Percentiles rank a stretch among this genome's conserved stretches.
These are phyloP conservation scores for Rhodotorula kratochvilovae DNA, from an alignment of 768 basidiomycete species.

Conservation along the genomic window DNA sequence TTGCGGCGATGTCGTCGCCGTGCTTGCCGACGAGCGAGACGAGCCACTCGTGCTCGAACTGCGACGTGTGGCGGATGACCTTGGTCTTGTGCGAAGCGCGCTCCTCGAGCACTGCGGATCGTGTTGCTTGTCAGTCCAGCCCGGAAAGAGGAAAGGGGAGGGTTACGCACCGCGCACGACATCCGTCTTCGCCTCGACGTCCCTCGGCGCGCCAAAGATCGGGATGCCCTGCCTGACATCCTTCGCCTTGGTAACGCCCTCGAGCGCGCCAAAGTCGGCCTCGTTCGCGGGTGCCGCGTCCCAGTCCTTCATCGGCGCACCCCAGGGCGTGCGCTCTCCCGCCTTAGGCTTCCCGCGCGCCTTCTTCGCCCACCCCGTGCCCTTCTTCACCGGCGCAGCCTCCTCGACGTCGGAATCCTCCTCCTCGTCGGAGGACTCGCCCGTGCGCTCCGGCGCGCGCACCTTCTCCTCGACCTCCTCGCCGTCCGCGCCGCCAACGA, in stretches of 20 bases:
- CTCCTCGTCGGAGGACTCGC: constrained; percentile 37
- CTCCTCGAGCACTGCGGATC: constrained; percentile 23
- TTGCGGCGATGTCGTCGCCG: constrained; percentile 65
- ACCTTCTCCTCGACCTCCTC: constrained; percentile 46
- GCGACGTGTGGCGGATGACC: constrained; percentile 59
- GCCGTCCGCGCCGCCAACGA: constrained; percentile 40
- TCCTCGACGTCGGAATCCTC: constrained; percentile 21
- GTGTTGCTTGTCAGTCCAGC: not conserved
- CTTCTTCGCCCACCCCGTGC: too few relatives aligned
- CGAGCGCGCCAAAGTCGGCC: not conserved
- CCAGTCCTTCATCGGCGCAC: constrained; percentile 33
- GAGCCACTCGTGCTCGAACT: constrained; percentile 66
- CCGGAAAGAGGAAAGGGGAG: too few relatives aligned
- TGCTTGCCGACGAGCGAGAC: constrained; percentile 63
- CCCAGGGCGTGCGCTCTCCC: constrained; percentile 27
- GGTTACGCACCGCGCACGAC: constrained; percentile 25
- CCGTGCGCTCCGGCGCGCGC: constrained; percentile 22
- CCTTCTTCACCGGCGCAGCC: constrained; percentile 17
- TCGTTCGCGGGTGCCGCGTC: not conserved
- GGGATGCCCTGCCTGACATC: constrained; percentile 33
- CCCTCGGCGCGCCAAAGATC: constrained; percentile 3
- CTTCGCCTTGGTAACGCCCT: constrained; percentile 3
- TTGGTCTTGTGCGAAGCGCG: constrained; percentile 14
- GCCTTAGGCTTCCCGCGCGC: not conserved
- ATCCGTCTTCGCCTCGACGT: constrained; percentile 32